A percentile compares a stretch with the other conserved stretches of the same genome.
Evolutionary conservation across 2,329 filamentous ascomycete genomes (phyloP).

Genomic region (Cordyceps cateniannulata): DNA sequence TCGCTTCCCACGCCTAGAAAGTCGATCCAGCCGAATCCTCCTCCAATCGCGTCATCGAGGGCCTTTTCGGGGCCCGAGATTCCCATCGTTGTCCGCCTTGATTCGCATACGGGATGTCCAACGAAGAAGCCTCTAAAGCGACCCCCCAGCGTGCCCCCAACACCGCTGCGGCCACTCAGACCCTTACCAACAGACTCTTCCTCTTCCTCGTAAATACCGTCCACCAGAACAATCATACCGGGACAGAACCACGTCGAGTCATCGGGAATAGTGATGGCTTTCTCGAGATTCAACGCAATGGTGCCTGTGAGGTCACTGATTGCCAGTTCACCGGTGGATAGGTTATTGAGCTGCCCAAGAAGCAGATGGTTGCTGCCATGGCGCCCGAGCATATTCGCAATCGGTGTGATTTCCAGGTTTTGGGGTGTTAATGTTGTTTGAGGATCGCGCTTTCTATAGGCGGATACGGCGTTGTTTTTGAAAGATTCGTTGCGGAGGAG

Average conservation of each 20-base stretch:
- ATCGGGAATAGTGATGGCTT: conserved; percentile 75
- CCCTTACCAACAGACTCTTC: conserved; percentile 63
- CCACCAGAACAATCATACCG: conserved; percentile 91
- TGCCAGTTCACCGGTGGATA: conserved; percentile 75
- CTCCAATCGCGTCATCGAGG: conserved; percentile 57
- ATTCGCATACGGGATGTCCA: conserved; percentile 85
- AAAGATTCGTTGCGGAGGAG: conserved; percentile 91
- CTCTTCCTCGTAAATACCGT: conserved; percentile 95
- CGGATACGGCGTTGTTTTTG: conserved; percentile 70
- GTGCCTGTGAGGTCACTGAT: conserved; percentile 84
- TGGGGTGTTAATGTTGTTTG: conserved; percentile 56
- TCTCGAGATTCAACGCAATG: conserved; percentile 74
- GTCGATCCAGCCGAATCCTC: conserved; percentile 94
- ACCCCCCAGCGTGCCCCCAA: conserved; percentile 88
- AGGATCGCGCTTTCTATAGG: conserved; percentile 46
- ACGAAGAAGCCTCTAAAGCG: conserved; percentile 87
- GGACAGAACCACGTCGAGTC: conserved; percentile 89
- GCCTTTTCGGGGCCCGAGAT: conserved; percentile 54
- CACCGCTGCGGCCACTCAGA: conserved; percentile 69
- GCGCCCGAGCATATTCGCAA: conserved; percentile 68
- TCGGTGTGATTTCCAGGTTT: conserved; percentile 82
- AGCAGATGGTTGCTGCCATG: conserved; percentile 81
- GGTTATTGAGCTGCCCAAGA: conserved; percentile 71
- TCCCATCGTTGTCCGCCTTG: conserved; percentile 71
- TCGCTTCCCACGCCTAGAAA: conserved; percentile 90